Conservation (phyloP, 1,139 yeast genomes). For the Zygosaccharomyces sapae region DNA sequence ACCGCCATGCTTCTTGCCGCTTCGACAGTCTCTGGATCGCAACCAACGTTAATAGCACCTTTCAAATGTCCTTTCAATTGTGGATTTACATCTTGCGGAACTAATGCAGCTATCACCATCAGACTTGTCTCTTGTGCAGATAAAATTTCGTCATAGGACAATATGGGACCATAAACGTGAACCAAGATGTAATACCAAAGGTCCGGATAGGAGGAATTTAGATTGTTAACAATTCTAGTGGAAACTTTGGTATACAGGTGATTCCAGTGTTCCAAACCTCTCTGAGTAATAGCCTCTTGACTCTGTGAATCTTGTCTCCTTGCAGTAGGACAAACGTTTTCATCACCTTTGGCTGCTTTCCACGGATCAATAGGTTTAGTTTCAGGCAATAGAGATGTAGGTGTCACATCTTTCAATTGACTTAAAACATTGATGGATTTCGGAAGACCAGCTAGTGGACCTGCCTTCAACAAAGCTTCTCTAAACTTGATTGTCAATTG, state of each 20-base stretch:
- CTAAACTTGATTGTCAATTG: slow-evolving; percentile 56
- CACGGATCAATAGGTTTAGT: slow-evolving; percentile 23
- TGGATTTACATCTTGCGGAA: slow-evolving; percentile 91
- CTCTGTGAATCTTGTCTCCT: slow-evolving; percentile 11
- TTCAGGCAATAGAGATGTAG: slow-evolving; percentile 41
- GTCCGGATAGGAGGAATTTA: slow-evolving; percentile 77
- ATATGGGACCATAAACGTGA: slow-evolving; percentile 72
- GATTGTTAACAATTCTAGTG: slow-evolving; percentile 59
- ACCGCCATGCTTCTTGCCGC: slow-evolving; percentile 61
- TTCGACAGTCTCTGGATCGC: slow-evolving; percentile 57
- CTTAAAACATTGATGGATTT: slow-evolving; percentile 76
- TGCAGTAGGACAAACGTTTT: slow-evolving; percentile 16
- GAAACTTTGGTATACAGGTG: slow-evolving; percentile 73
- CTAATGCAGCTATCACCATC: slow-evolving; percentile 71
- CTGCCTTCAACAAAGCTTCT: slow-evolving; percentile 71
- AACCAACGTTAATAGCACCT: slow-evolving; percentile 82
- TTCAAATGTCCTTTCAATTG: slow-evolving; percentile 84
- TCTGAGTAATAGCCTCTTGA: slow-evolving; percentile 32
- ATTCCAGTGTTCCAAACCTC: slow-evolving; percentile 72
- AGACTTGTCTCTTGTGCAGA: slow-evolving; percentile 68
- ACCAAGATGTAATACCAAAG: slow-evolving; percentile 69
- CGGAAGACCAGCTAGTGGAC: slow-evolving; percentile 80
- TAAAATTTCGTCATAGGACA: slow-evolving; percentile 63
- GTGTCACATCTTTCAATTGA: slow-evolving; percentile 62
- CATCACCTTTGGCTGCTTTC: slow-evolving; percentile 21